phyloP scores from a whole-genome alignment of 2,329 filamentous ascomycete genomes.

The Diaporthe amygdali region DNA sequence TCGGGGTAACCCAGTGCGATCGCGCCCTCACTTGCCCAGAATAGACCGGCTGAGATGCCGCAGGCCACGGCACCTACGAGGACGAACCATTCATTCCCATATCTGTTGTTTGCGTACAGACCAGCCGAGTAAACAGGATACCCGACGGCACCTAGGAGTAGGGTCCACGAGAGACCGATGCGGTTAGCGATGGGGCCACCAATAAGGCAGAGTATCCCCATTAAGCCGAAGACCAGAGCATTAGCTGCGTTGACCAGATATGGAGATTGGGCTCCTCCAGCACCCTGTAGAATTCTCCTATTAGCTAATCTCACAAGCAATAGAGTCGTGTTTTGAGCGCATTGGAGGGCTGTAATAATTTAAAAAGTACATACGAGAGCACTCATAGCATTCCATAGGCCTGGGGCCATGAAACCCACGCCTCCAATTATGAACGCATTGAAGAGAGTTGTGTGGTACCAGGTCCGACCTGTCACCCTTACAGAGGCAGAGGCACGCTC shows the following conservation, averaged over 20 bases:
- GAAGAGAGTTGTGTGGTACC: conserved; percentile 7
- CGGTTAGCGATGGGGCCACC: conserved; percentile 18
- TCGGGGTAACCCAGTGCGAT: conserved; percentile 70
- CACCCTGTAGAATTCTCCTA: background rate
- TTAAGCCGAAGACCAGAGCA: conserved; percentile 19
- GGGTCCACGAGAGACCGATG: conserved; percentile 7
- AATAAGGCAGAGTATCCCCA: conserved; percentile 10
- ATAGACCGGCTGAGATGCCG: conserved; percentile 67
- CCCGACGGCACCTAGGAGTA: conserved; percentile 8
- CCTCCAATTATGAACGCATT: conserved; percentile 3
- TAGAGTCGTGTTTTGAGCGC: no score
- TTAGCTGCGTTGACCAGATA: conserved; percentile 19
- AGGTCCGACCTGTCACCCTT: background rate
- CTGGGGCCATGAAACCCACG: conserved; percentile 4
- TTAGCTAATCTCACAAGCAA: background rate
- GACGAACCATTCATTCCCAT: conserved; percentile 66
- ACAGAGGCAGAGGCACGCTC: background rate
- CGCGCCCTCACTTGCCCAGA: conserved; percentile 72
- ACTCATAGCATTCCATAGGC: conserved; percentile 4
- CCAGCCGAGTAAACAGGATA: conserved; percentile 70
- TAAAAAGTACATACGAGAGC: background rate
- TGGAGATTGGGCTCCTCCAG: background rate
- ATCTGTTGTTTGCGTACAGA: conserved; percentile 69
- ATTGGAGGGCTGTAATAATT: accelerated
- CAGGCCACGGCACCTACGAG: conserved; percentile 66